Evolutionary conservation across 2,329 filamentous ascomycete genomes (phyloP), one percentile per base, ranked within the genome.

Genomic region (Coniella vitis): DNA sequence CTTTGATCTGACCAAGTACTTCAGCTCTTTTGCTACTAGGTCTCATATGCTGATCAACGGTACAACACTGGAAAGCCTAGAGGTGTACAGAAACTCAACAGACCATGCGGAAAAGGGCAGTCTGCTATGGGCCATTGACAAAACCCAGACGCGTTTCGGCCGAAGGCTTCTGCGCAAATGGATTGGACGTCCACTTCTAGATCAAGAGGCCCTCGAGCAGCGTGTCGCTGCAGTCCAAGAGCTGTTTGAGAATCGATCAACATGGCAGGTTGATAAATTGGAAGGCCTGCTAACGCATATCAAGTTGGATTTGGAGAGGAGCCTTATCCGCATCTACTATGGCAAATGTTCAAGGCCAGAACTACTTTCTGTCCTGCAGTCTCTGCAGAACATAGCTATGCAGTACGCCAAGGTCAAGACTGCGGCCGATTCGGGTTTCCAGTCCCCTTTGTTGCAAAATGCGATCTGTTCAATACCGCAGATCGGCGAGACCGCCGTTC

Each of bases 1-100:
- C 46, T 95, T 98, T 58, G 86, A 95, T 60, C 71, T 98, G 38
- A 97, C 93, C 2, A 95, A 95, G 59, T 95, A 97, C 69, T 98
- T 98, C 61, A 86, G 95, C 58, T 89, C 90, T 2, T 98, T 98
- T 68, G 95, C 87, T 58, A 88, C 90, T 7, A 77, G 90, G 34
- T 90, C 91, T 13, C 90, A 97, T 61, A 97, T 98, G 93, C 74
- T 97, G 4, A 73, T 98, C 52, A 96, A 94, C 61, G 93, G 91
- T 38, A 98, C 95, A 47, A 96, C 91, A 0, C 71, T 98, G 34
- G 91, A 89, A 42, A 95, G 89, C 59, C 76, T 98, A 12, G 93
- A 98, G 63, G 89, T 98, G 2, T 98, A 96, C 62, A 86, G 90
- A 53, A 98, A 98, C 57, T 83, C 90, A 59, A 97, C 91, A 0